Evolutionary conservation across 2,329 filamentous ascomycete genomes (phyloP).

Genomic region (Triangularia setosa): DNA sequence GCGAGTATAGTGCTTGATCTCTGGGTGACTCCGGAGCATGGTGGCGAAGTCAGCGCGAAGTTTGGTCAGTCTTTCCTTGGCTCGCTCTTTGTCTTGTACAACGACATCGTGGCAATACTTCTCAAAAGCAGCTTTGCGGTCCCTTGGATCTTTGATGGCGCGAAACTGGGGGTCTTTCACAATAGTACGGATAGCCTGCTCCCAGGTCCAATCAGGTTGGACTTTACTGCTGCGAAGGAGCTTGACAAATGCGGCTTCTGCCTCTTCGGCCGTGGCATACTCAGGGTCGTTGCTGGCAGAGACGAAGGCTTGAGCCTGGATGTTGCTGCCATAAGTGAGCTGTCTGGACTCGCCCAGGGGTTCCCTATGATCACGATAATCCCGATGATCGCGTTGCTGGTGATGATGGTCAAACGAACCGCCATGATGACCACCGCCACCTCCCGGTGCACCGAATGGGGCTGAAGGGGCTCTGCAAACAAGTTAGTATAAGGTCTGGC

Average conservation of each 20-base stretch:
- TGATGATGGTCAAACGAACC: slow-evolving; percentile 24
- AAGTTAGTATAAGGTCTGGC: slow-evolving; percentile 18
- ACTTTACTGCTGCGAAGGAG: slow-evolving; percentile 80
- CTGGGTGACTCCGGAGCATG: slow-evolving; percentile 93
- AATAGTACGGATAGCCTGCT: slow-evolving; percentile 78
- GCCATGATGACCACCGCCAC: slow-evolving; percentile 11
- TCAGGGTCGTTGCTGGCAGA: slow-evolving; percentile 69
- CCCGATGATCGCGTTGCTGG: slow-evolving; percentile 30
- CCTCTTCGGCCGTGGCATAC: slow-evolving; percentile 77
- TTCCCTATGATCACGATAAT: slow-evolving; percentile 31
- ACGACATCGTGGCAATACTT: slow-evolving; percentile 91
- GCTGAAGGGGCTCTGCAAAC: slow-evolving; percentile 27
- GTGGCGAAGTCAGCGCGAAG: slow-evolving; percentile 89
- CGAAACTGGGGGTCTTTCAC: slow-evolving; percentile 92
- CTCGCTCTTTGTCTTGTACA: slow-evolving; percentile 87
- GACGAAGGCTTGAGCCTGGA: slow-evolving; percentile 55
- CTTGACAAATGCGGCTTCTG: slow-evolving; percentile 89
- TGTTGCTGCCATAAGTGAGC: slow-evolving; percentile 53
- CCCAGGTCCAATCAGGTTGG: slow-evolving; percentile 89
- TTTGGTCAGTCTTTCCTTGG: slow-evolving; percentile 88
- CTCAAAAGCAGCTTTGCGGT: slow-evolving; percentile 86
- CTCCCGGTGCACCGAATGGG: slow-evolving; percentile 39
- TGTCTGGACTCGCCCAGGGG: slow-evolving; percentile 53
- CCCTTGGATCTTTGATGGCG: slow-evolving; percentile 86
- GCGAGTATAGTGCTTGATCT: slow-evolving; percentile 94